Evolutionary conservation across 2,329 filamentous ascomycete genomes (phyloP), one percentile per base, ranked within the genome.

Genomic region (Dendrostoma leiphaemia): DNA sequence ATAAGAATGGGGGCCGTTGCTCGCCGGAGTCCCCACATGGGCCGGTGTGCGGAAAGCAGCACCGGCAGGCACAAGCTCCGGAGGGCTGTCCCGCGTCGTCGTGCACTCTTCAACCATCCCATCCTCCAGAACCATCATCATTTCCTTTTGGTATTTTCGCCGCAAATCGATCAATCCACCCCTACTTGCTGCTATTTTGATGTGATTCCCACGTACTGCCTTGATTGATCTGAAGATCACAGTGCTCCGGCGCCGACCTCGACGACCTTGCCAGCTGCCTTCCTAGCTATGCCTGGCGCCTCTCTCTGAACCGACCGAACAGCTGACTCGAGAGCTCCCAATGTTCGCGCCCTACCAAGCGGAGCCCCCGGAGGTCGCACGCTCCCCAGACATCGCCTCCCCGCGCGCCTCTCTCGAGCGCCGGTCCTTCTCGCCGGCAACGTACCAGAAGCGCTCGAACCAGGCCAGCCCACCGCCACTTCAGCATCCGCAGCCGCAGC

Each of bases 321-420:
- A n/a, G n/a, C n/a, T n/a, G n/a, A n/a, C n/a, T n/a, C n/a, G n/a
- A n/a, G n/a, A n/a, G n/a, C n/a, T n/a, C n/a, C n/a, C n/a, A 44
- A 94, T 94, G 89, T 99, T 97, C 70, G 94, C 94, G 43, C 94
- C 94, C 34, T 99, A 97, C 74, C 94, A 97, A 77, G 93, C 93
- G 71, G 88, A 88, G 46, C 88, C 89, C 15, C 94, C 94, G 9
- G 92, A 97, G 75, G 81, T 88, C 63, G 84, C 85, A 62, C 90
- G 93, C 65, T 95, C 90, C 19, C 90, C 91, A 49, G 65, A 65
- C 57, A 62, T 67, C 51, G 63, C 73, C 9, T 83, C 80, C 26
- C 81, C 82, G 21, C 83, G 75, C 61, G 71, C 77, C 61, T 82
- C 88, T 69, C 71, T 85, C 76, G 71, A 84, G 78, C 70, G 72